Percentiles rank a stretch among this genome's conserved stretches.
Conservation (phyloP, 2,329 filamentous ascomycete species). For the Leptographium wingfieldii region DNA sequence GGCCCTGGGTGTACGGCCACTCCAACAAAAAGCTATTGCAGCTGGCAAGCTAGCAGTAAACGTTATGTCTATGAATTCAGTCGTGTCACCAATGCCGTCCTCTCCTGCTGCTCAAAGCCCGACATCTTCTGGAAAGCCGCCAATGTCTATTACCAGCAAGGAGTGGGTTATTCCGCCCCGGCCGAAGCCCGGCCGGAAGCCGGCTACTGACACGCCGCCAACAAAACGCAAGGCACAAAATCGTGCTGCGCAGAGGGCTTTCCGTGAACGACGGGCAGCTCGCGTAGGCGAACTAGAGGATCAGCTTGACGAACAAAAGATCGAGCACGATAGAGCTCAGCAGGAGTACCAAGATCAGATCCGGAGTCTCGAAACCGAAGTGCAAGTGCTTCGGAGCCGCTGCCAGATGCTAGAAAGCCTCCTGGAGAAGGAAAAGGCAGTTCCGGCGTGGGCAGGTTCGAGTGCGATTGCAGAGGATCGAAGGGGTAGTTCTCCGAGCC, state of each 20-base stretch:
- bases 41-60: conserved; percentile 18
- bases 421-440: conserved; percentile 39
- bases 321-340: conserved; percentile 43
- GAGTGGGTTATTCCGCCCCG: conserved; percentile 79
- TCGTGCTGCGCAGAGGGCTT: conserved; percentile 78
- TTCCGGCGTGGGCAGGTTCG: conserved; percentile 1
- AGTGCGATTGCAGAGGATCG: conserved; percentile 2
- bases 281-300: conserved; percentile 67
- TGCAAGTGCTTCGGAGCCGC: conserved; percentile 51
- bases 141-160: conserved; percentile 57
- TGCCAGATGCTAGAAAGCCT: conserved; percentile 52
- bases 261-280: conserved; percentile 75
- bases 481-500: not conserved
- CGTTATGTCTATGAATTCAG: conserved; percentile 35
- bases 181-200: conserved; percentile 85
- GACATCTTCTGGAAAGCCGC: conserved; percentile 20
- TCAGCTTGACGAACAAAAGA: conserved; percentile 48
- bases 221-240: conserved; percentile 95
- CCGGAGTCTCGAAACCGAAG: conserved; percentile 47
- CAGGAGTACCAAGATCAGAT: conserved; percentile 45
- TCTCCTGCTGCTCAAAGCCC: conserved; percentile 21
- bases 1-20: conserved; percentile 12
- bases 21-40: conserved; percentile 15
- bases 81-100: conserved; percentile 28
- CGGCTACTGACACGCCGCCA: conserved; percentile 80